Evolutionary conservation across 805 yeast species (phyloP).

Genomic region (Teunomyces funiuensis): DNA sequence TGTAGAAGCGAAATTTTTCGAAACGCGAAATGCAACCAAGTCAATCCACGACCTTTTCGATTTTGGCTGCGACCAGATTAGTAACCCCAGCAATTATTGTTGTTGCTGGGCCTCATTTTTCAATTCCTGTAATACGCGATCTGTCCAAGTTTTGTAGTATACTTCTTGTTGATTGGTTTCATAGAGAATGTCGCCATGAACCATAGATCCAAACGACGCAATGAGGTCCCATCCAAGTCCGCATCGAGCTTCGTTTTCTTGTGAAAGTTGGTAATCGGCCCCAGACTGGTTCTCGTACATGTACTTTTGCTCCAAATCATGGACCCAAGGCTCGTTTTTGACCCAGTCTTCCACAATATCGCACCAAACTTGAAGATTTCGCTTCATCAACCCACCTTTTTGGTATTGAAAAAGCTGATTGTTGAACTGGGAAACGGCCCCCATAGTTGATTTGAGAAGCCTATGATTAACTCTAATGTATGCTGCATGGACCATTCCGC

Average conservation of each 20-base stretch:
- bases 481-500: conserved; percentile 64
- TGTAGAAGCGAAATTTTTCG: not conserved
- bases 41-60: not conserved
- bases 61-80: not conserved
- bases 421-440: conserved; percentile 48
- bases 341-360: conserved; percentile 54
- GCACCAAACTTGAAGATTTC: conserved; percentile 54
- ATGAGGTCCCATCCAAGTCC: conserved; percentile 33
- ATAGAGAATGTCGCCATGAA: conserved; percentile 30
- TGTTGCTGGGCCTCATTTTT: not conserved
- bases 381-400: conserved; percentile 49
- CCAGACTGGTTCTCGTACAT: conserved; percentile 30
- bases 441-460: conserved; percentile 44
- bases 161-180: conserved; percentile 27
- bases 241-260: conserved; percentile 29
- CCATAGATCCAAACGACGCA: conserved; percentile 36
- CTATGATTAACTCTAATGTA: conserved; percentile 54
- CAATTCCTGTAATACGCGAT: not conserved
- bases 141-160: conserved; percentile 36
- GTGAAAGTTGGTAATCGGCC: conserved; percentile 18
- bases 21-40: not conserved
- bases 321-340: conserved; percentile 61
- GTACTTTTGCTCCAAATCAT: conserved; percentile 49
- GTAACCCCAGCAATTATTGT: not conserved
- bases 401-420: conserved; percentile 54